These are phyloP conservation scores for Colletotrichum plurivorum DNA, from an alignment of 2,329 filamentous ascomycete species.

Conservation along the genomic window DNA sequence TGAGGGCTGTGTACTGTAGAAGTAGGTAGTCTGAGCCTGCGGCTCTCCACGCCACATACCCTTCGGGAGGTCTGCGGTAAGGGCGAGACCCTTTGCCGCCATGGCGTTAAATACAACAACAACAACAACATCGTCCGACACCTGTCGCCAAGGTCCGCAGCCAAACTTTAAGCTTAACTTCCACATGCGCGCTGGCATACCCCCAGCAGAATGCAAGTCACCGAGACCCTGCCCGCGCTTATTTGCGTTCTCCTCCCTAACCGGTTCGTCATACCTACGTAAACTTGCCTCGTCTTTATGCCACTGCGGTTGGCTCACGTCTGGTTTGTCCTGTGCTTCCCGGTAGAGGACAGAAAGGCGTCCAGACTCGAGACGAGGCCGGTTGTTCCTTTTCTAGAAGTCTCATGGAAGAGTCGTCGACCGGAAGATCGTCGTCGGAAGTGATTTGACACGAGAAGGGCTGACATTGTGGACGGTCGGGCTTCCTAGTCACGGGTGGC, in stretches of 20 bases:
- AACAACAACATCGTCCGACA: too few relatives aligned
- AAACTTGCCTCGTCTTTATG: neutral
- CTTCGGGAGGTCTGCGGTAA: too few relatives aligned
- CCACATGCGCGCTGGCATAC: neutral
- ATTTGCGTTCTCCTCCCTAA: neutral
- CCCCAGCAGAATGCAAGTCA: slow-evolving; percentile 2
- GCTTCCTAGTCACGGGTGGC: too few relatives aligned
- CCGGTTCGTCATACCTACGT: slow-evolving; percentile 19
- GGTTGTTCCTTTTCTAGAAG: neutral
- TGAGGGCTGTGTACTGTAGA: too few relatives aligned
- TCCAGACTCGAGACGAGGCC: too few relatives aligned
- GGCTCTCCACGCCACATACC: too few relatives aligned
- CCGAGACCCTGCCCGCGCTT: slow-evolving; percentile 1
- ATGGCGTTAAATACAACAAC: too few relatives aligned
- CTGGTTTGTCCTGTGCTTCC: neutral
- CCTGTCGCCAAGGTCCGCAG: too few relatives aligned
- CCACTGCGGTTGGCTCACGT: neutral
- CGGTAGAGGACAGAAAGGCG: neutral
- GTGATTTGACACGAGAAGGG: neutral
- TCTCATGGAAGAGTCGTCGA: neutral
- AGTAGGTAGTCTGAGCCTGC: too few relatives aligned
- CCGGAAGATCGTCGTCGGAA: neutral
- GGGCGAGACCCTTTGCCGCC: too few relatives aligned
- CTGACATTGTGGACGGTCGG: too few relatives aligned
- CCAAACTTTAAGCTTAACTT: slow-evolving; percentile 14